Evolutionary conservation across 1,139 yeast species (phyloP), one percentile per base, ranked within the genome.

Genomic region (Taphrina sp.): DNA sequence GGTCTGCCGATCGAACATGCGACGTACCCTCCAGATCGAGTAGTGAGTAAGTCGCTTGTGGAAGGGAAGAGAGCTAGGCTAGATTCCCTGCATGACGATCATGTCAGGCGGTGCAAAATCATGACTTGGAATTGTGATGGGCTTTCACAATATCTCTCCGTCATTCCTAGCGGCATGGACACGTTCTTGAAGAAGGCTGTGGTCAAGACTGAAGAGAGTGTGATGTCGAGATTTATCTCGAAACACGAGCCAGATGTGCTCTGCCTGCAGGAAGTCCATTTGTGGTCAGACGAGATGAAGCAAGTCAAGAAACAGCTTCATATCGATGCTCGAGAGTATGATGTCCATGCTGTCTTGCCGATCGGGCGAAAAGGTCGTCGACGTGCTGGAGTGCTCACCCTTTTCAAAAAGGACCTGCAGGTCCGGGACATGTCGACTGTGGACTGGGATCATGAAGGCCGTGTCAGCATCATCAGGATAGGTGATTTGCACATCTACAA

Each of bases 111-210:
- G 19, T 8, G 38, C 46, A 49, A 49, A 20, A 38, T 49, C 33
- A 39, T 49, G 39, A 38, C 54, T 3, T 49, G 54, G 54, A 49
- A 49, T 26, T 49, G 54, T 24, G 54, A 49, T 49, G 54, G 54
- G 3, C 17, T 49, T 23, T 10, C 23, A 16, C 28, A 49, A 19
- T 49, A 49, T 14, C 39, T 49, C 26, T 26, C 31, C 8, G 12
- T 29, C 3, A 19, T 29, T 16, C 12, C 36, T 22, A 49, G 46
- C 5, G 29, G 42, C 7, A 31, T 49, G 36, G 54, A 49, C 34
- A 39, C 36, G 10, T 49, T 49, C 16, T 22, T 49, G 26, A 41
- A 19, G 12, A 19, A 17, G n/a, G 8, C 12, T 5, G 31, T 22
- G 23, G 24, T n/a, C 1, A 12, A 23, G 3, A 7, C 42, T 14